Percentiles rank a stretch among this genome's conserved stretches.
These are phyloP conservation scores for Zygosaccharomyces gambellarensis DNA, from an alignment of 805 yeast genomes.

Conservation along the genomic window DNA sequence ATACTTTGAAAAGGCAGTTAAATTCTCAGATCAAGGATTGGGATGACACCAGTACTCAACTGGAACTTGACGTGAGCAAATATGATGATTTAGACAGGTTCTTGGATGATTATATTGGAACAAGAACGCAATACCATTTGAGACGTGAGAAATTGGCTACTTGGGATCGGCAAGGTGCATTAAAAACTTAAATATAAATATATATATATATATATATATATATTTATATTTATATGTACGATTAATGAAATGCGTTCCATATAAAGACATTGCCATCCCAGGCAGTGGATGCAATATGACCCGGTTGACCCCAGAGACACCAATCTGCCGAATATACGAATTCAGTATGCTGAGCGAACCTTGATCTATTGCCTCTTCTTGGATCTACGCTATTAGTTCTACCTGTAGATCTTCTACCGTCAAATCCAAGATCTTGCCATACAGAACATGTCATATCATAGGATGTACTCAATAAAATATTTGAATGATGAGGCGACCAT, in stretches of 20 bases:
- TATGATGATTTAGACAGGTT: constrained; percentile 37
- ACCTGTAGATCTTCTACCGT: constrained; percentile 44
- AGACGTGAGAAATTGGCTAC: constrained; percentile 45
- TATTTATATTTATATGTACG: neutral
- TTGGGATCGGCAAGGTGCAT: constrained; percentile 32
- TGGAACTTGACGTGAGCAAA: constrained; percentile 17
- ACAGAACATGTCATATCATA: constrained; percentile 91
- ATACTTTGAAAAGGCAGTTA: constrained; percentile 33
- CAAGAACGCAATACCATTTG: constrained; percentile 42
- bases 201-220: neutral
- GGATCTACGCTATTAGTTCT: constrained; percentile 43
- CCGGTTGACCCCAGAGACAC: constrained; percentile 94
- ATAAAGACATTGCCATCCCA: constrained; percentile 95
- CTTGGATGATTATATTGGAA: constrained; percentile 39
- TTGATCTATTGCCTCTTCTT: constrained; percentile 49
- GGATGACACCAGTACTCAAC: constrained; percentile 21
- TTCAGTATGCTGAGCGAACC: constrained; percentile 71
- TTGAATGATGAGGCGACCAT: constrained; percentile 87
- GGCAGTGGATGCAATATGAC: constrained; percentile 91
- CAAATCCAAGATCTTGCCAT: constrained; percentile 72
- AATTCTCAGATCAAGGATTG: constrained; percentile 32
- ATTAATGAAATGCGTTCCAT: constrained; percentile 56
- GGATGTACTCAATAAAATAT: constrained; percentile 66
- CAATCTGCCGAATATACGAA: constrained; percentile 93
- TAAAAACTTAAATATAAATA: constrained; percentile 9